Conservation (phyloP, 2,329 filamentous ascomycete genomes). For the Blastomyces silverae region DNA sequence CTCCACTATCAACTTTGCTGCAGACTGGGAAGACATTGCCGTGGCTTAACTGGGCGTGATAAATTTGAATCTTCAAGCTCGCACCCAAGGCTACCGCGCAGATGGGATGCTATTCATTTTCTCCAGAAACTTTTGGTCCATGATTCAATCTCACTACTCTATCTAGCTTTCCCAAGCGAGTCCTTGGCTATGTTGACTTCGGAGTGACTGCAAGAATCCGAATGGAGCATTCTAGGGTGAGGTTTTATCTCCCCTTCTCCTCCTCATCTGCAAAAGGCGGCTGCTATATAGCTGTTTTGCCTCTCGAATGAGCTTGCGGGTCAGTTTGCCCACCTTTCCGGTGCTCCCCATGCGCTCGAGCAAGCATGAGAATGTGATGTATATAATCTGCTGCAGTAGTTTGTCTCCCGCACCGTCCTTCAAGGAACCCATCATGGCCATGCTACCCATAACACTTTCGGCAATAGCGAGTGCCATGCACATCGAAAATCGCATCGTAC, state of each 20-base stretch:
- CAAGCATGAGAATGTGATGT: not conserved
- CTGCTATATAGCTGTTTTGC: not conserved
- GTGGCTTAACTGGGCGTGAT: too few relatives aligned
- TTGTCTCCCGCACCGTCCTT: not conserved
- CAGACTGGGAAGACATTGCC: too few relatives aligned
- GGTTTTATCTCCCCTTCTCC: not conserved
- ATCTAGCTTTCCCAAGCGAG: not conserved
- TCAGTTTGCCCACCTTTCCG: not conserved
- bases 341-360: not conserved
- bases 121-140: too few relatives aligned
- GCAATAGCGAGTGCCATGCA: too few relatives aligned
- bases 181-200: not conserved
- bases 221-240: not conserved
- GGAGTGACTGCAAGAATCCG: not conserved
- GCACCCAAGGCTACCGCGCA: too few relatives aligned
- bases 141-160: too few relatives aligned
- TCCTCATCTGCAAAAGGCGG: not conserved
- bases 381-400: not conserved
- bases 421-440: not conserved
- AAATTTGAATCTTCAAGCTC: too few relatives aligned
- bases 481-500: not conserved
- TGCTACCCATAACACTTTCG: too few relatives aligned
- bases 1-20: too few relatives aligned
- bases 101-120: too few relatives aligned
- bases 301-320: not conserved